phyloP scores from a whole-genome alignment of 345 rosid genomes.

The Acer yangbiense region DNA sequence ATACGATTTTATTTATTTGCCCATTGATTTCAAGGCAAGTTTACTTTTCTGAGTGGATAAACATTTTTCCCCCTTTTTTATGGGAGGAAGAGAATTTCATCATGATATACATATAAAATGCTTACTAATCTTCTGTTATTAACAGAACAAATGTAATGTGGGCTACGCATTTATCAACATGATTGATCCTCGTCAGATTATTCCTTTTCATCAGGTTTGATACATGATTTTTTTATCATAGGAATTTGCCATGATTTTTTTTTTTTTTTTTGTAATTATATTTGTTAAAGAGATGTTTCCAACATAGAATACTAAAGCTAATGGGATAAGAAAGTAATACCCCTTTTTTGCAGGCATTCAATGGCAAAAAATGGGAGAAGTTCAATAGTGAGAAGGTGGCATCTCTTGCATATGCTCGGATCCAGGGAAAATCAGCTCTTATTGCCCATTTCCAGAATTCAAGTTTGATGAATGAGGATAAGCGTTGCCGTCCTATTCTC shows the following conservation, averaged over 20 bases:
- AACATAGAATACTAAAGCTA: background rate
- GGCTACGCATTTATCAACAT: slow-evolving; percentile 93
- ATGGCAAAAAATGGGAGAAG: slow-evolving; percentile 92
- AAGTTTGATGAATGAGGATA: slow-evolving; percentile 93
- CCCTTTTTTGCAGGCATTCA: slow-evolving; percentile 57
- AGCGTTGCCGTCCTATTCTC: slow-evolving; percentile 87
- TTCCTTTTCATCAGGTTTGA: slow-evolving; percentile 69
- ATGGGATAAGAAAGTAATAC: background rate
- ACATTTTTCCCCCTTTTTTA: slow-evolving; percentile 12
- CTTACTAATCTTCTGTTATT: slow-evolving; percentile 15
- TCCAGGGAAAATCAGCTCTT: slow-evolving; percentile 86
- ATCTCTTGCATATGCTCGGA: slow-evolving; percentile 81
- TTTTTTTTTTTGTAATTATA: background rate
- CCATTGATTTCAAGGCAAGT: slow-evolving; percentile 83
- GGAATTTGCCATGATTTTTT: background rate
- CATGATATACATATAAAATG: slow-evolving; percentile 8
- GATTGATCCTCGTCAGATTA: slow-evolving; percentile 72
- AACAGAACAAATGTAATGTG: slow-evolving; percentile 91
- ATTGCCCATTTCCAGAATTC: slow-evolving; percentile 94
- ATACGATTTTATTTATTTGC: slow-evolving; percentile 78
- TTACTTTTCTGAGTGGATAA: slow-evolving; percentile 9
- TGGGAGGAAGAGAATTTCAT: slow-evolving; percentile 4
- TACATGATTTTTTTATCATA: slow-evolving; percentile 8
- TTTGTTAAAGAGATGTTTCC: background rate
- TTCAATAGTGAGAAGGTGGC: slow-evolving; percentile 93